phyloP scores from a whole-genome alignment of 2,329 filamentous ascomycete genomes.

The Raffaelea arxii region DNA sequence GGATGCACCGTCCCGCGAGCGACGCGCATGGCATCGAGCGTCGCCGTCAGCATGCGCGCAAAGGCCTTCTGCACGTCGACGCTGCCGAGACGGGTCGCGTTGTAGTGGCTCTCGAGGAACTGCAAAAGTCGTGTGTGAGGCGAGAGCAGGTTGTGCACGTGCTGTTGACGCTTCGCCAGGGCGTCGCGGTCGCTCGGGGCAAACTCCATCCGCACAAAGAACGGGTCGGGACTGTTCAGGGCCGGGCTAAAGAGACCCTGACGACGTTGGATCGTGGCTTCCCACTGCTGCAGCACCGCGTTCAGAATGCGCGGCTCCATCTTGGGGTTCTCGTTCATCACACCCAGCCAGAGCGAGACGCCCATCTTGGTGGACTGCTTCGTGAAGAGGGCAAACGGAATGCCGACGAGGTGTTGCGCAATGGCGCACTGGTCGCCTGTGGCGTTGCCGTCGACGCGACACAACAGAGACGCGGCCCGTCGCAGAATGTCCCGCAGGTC shows the following conservation, averaged over 20 bases:
- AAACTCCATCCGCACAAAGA: conserved; percentile 86
- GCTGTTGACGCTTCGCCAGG: conserved; percentile 65
- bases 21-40: conserved; percentile 62
- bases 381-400: conserved; percentile 87
- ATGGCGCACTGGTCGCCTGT: conserved; percentile 55
- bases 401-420: conserved; percentile 77
- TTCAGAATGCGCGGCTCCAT: conserved; percentile 79
- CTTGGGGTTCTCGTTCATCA: conserved; percentile 89
- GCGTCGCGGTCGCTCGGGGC: conserved; percentile 76
- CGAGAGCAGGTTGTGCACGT: conserved; percentile 71
- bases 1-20: conserved; percentile 63
- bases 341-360: conserved; percentile 89
- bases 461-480: conserved; percentile 77
- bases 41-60: conserved; percentile 68
- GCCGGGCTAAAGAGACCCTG: conserved; percentile 71
- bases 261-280: conserved; percentile 66
- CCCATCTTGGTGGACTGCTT: conserved; percentile 94
- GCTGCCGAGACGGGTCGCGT: conserved; percentile 78
- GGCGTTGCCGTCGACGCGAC: conserved; percentile 47
- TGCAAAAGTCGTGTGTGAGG: conserved; percentile 80
- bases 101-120: conserved; percentile 91
- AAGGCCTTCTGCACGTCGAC: conserved; percentile 75
- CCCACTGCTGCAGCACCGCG: conserved; percentile 87
- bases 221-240: conserved; percentile 72
- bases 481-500: conserved; percentile 76